Conservation (phyloP, 2,329 filamentous ascomycete species). For the Colletotrichum phormii region DNA sequence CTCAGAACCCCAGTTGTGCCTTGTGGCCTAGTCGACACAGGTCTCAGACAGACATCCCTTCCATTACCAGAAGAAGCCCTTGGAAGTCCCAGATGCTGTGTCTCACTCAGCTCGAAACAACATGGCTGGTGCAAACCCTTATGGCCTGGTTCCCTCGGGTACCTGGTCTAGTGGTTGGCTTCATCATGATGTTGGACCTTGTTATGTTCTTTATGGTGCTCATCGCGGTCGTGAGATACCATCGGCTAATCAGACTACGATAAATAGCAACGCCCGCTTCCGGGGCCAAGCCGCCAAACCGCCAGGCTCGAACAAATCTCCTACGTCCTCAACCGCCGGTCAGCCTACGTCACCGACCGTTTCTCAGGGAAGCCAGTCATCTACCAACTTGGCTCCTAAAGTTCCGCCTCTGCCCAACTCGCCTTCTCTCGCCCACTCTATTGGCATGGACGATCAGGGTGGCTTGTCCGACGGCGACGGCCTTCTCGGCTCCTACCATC, state of each 20-base stretch:
- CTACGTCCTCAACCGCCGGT: slow-evolving; percentile 59
- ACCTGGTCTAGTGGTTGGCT: slow-evolving; percentile 20
- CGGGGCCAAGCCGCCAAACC: slow-evolving; percentile 66
- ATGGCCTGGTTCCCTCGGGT: not conserved
- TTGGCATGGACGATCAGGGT: slow-evolving; percentile 74
- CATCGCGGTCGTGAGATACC: slow-evolving; percentile 23
- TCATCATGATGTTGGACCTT: not conserved
- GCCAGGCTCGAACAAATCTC: slow-evolving; percentile 64
- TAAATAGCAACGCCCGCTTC: slow-evolving; percentile 66
- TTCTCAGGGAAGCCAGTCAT: slow-evolving; percentile 62
- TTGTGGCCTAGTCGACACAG: slow-evolving; percentile 2
- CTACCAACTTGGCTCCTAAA: slow-evolving; percentile 65
- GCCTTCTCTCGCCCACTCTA: slow-evolving; percentile 73
- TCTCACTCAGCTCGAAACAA: slow-evolving; percentile 16
- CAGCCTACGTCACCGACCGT: slow-evolving; percentile 61
- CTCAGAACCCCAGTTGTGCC: not conserved
- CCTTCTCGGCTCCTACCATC: slow-evolving; percentile 69
- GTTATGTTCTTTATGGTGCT: slow-evolving; percentile 6
- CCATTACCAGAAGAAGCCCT: slow-evolving; percentile 12
- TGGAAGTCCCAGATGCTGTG: slow-evolving; percentile 10
- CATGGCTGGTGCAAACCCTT: slow-evolving; percentile 10
- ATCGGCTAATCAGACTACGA: slow-evolving; percentile 41
- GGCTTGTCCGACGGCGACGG: slow-evolving; percentile 63
- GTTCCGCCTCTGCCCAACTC: slow-evolving; percentile 73
- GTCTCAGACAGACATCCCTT: slow-evolving; percentile 35